A percentile compares a stretch with the other conserved stretches of the same genome.
These are phyloP conservation scores for Trichoderma atroviride DNA, from an alignment of 2,329 filamentous ascomycete species.

Conservation along the genomic window DNA sequence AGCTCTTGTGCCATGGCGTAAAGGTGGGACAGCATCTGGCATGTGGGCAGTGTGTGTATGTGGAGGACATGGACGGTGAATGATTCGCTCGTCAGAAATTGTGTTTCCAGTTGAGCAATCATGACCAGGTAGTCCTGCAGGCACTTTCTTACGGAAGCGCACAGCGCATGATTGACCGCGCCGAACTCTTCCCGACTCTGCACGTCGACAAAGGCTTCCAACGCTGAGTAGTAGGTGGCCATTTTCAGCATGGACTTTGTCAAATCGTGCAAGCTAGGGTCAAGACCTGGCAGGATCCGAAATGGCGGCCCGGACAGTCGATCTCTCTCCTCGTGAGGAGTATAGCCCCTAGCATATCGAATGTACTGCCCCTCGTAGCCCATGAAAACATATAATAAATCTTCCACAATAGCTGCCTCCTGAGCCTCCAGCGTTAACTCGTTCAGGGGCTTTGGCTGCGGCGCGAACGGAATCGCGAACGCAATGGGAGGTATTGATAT, in stretches of 20 bases:
- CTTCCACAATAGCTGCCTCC: conserved; percentile 84
- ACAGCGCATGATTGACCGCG: conserved; percentile 91
- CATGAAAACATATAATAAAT: conserved; percentile 94
- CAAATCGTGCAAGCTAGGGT: conserved; percentile 88
- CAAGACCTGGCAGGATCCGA: conserved; percentile 77
- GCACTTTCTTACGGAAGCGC: conserved; percentile 88
- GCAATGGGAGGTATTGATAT: conserved; percentile 71
- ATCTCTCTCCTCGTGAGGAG: conserved; percentile 83
- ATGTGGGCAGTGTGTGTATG: conserved; percentile 85
- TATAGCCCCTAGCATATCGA: conserved; percentile 79
- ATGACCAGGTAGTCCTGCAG: conserved; percentile 93
- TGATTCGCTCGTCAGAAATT: conserved; percentile 82
- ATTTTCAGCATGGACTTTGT: conserved; percentile 88
- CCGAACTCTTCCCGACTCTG: conserved; percentile 93
- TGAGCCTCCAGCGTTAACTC: conserved; percentile 78
- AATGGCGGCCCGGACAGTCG: conserved; percentile 81
- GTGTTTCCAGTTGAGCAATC: conserved; percentile 89
- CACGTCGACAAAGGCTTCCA: conserved; percentile 92
- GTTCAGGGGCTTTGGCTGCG: conserved; percentile 67
- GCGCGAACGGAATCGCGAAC: conserved; percentile 71
- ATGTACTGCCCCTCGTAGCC: conserved; percentile 98
- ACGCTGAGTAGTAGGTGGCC: conserved; percentile 88
- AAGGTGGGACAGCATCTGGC: conserved; percentile 87
- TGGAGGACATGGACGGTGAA: conserved; percentile 95
- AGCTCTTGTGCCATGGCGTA: conserved; percentile 88